Evolutionary conservation across 2,329 filamentous ascomycete genomes (phyloP).

Genomic region (Fusarium albidum): DNA sequence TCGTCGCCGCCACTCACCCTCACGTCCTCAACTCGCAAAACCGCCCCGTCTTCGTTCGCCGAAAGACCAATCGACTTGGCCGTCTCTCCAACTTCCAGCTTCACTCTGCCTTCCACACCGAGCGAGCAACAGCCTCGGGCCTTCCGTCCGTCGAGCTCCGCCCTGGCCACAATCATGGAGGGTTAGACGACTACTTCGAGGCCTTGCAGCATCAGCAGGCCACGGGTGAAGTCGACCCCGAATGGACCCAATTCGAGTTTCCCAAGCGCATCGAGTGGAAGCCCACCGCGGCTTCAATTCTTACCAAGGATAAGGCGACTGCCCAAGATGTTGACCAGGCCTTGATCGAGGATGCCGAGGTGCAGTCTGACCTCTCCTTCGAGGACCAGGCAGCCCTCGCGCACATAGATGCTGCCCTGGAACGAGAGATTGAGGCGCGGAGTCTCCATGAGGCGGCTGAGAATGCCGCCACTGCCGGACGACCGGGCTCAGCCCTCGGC

Average conservation of each 20-base stretch:
- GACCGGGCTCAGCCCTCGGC: conserved; percentile 49
- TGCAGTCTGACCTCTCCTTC: conserved; percentile 50
- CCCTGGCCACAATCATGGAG: conserved; percentile 64
- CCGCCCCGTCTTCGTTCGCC: conserved; percentile 68
- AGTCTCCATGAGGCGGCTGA: conserved; percentile 55
- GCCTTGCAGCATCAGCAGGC: conserved; percentile 83
- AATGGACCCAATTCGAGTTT: conserved; percentile 93
- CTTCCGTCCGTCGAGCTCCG: conserved; percentile 61
- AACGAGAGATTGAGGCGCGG: conserved; percentile 74
- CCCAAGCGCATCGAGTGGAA: conserved; percentile 92
- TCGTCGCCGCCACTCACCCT: conserved; percentile 90
- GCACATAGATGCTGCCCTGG: conserved; percentile 85
- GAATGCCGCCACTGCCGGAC: conserved; percentile 49
- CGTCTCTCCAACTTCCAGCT: conserved; percentile 68
- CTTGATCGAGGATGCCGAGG: conserved; percentile 47
- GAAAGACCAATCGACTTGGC: conserved; percentile 62
- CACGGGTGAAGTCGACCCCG: conserved; percentile 70
- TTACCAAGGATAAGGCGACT: conserved; percentile 66
- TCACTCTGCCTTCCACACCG: conserved; percentile 78
- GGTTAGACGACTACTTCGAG: conserved; percentile 90
- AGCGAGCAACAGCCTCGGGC: conserved; percentile 57
- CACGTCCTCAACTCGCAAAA: conserved; percentile 79
- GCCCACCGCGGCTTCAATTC: conserved; percentile 62
- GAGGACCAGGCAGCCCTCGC: conserved; percentile 71
- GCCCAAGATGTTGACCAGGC: conserved; percentile 45